Base-by-base conservation (phyloP, 441 rosid species). In the Corymbia citriodora region DNA sequence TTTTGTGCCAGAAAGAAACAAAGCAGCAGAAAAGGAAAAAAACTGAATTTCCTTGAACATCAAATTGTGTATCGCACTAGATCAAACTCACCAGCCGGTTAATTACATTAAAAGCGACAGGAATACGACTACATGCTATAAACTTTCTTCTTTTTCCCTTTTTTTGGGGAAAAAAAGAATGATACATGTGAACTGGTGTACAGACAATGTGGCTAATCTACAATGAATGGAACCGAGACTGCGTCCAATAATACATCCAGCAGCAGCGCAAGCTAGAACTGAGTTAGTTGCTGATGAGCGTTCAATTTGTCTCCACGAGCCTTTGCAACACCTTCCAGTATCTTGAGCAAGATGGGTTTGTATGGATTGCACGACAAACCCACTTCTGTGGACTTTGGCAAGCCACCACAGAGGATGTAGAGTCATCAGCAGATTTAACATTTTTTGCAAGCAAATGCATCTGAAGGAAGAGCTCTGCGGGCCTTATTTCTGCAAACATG, bases 291-390 rank as follows among this genome's bases (percentile, higher is more conserved):
- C 70, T 55, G 55, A 29, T 10, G 59, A 59, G 74, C 55, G 33
- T 57, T 94, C 90, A 92, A 89, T 91, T 72, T 29, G 55, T 61
- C 50, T 87, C 65, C 88, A 15, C 63, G 90, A 89, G 95, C 94
- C 95, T 95, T 55, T 87, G 92, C 93, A 98, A 93, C 90, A 95
- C 94, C 79, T 94, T 96, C 99, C 99, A 97, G 90, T 97, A 97
- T 93, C 96, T 96, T 87, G 72, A 86, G 92, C 96, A 94, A 89
- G 98, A 95, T 52, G 99, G 99, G 89, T 97, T 94, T 14, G 97
- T 94, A 88, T 97, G 99, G 88, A 98, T 97, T 87, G 99, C 98
- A 90, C 97, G 96, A 83, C 95, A 95, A 91, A 98, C 96, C 99
- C 99, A 97, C 94, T 96, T 95, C 85, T 87, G 94, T 31, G 99